Evolutionary conservation across 371 early-diverging fungal genomes (phyloP).

Genomic region (Mucor mucedo): DNA sequence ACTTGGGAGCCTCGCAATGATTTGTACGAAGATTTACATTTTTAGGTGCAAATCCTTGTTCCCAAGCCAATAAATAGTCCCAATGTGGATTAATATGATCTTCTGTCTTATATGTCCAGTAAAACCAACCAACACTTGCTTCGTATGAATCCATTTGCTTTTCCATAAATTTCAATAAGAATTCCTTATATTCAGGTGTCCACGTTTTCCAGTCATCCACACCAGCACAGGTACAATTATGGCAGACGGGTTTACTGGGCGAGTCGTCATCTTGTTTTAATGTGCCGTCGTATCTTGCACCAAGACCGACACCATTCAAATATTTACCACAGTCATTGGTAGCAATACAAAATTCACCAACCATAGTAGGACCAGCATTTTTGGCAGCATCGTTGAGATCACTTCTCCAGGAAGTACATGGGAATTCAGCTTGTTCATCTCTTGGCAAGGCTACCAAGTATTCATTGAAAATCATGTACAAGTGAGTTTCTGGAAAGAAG

Average conservation of each 20-base stretch:
- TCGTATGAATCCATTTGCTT: slow-evolving; percentile 58
- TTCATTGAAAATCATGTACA: slow-evolving; percentile 50
- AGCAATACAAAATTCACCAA: slow-evolving; percentile 77
- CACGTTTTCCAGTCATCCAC: slow-evolving; percentile 46
- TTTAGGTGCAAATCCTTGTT: slow-evolving; percentile 53
- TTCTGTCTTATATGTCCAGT: slow-evolving; percentile 84
- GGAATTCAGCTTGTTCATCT: slow-evolving; percentile 45
- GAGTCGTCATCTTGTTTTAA: slow-evolving; percentile 10
- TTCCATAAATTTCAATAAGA: slow-evolving; percentile 42
- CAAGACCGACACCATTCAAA: slow-evolving; percentile 71
- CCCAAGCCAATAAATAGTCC: slow-evolving; percentile 68
- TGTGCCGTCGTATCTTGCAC: slow-evolving; percentile 73
- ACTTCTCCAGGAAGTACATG: slow-evolving; percentile 50
- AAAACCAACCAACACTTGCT: slow-evolving; percentile 70
- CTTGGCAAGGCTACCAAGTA: slow-evolving; percentile 54
- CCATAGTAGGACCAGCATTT: slow-evolving; percentile 62
- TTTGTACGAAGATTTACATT: slow-evolving; percentile 38
- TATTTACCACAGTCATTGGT: slow-evolving; percentile 78
- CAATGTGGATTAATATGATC: slow-evolving; percentile 67
- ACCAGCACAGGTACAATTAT: slow-evolving; percentile 56
- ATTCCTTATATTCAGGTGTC: slow-evolving; percentile 42
- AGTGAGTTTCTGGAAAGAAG: slow-evolving; percentile 38
- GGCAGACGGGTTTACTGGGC: slow-evolving; percentile 29
- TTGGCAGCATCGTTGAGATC: slow-evolving; percentile 33
- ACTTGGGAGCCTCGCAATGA: slow-evolving; percentile 2